Evolutionary conservation across 352 stramenopile species (phyloP).

Genomic region (Pythium phragmitis): DNA sequence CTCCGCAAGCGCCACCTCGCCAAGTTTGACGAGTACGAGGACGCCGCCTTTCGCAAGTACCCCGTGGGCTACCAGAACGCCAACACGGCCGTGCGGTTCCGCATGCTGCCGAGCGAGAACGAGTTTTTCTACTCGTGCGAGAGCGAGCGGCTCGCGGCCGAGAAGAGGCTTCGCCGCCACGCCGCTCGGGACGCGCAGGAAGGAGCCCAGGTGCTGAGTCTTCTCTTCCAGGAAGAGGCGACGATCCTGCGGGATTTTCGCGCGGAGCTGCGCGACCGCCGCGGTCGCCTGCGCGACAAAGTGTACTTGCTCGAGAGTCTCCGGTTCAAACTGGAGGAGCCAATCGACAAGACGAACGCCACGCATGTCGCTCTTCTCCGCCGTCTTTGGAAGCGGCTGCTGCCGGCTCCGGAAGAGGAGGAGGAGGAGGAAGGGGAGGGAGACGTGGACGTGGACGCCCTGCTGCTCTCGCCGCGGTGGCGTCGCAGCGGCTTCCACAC

Average conservation of each 20-base stretch:
- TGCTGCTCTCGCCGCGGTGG: conserved; percentile 68
- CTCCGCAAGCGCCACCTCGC: conserved; percentile 48
- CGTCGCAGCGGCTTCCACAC: conserved; percentile 78
- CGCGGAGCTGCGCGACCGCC: conserved; percentile 45
- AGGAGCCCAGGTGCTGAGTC: conserved; percentile 55
- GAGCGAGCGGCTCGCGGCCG: conserved; percentile 32
- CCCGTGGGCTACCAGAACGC: conserved; percentile 64
- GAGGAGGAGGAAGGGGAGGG: conserved; percentile 9
- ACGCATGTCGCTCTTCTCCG: conserved; percentile 59
- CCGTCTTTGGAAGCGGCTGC: conserved; percentile 61
- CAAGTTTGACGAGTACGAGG: conserved; percentile 75
- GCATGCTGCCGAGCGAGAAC: conserved; percentile 45
- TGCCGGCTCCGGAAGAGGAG: conserved; percentile 30
- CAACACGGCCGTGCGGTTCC: conserved; percentile 45
- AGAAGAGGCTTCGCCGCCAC: conserved; percentile 47
- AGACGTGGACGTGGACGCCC: conserved; percentile 41
- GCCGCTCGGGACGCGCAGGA: conserved; percentile 65
- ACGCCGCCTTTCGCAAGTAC: conserved; percentile 67
- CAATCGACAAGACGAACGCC: conserved; percentile 53
- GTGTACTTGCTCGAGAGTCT: conserved; percentile 63
- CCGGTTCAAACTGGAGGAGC: conserved; percentile 70
- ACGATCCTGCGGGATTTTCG: conserved; percentile 61
- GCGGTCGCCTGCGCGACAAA: conserved; percentile 56
- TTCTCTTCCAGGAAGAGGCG: conserved; percentile 64
- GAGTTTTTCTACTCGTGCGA: conserved; percentile 41